phyloP scores from a whole-genome alignment of 768 basidiomycete species.

The Xerocomellus intermedius region DNA sequence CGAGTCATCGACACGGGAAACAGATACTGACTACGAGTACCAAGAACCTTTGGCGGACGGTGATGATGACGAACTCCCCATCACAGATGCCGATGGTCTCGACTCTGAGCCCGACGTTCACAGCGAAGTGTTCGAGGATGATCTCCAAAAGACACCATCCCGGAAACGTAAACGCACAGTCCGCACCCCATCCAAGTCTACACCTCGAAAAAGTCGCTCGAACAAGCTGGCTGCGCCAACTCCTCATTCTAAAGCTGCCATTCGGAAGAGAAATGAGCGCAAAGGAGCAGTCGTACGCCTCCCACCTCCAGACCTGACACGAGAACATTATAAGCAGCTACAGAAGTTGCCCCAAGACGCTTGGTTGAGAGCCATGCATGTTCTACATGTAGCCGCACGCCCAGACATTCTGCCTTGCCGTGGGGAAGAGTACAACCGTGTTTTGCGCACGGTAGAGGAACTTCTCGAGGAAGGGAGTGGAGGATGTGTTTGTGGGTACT shows the following conservation, averaged over 20 bases:
- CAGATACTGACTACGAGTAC: slow-evolving; percentile 23
- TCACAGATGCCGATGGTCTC: slow-evolving; percentile 11
- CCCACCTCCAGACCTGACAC: slow-evolving; percentile 35
- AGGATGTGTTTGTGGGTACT: slow-evolving; percentile 84
- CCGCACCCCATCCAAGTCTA: slow-evolving; percentile 30
- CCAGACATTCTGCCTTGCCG: slow-evolving; percentile 89
- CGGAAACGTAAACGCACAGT: slow-evolving; percentile 47
- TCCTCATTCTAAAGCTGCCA: slow-evolving; percentile 71
- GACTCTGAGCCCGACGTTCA: slow-evolving; percentile 30
- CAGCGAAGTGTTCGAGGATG: slow-evolving; percentile 26
- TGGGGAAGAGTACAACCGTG: slow-evolving; percentile 77
- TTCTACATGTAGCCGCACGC: slow-evolving; percentile 88
- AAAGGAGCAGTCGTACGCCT: slow-evolving; percentile 32
- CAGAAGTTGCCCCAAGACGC: slow-evolving; percentile 67
- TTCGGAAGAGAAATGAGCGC: slow-evolving; percentile 44
- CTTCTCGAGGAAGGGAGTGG: slow-evolving; percentile 90
- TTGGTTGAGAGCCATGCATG: slow-evolving; percentile 85
- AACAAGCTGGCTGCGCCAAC: slow-evolving; percentile 59
- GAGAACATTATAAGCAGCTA: slow-evolving; percentile 39
- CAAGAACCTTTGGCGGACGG: slow-evolving; percentile 16
- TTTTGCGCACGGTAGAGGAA: slow-evolving; percentile 76
- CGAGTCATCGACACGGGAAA: slow-evolving; percentile 14
- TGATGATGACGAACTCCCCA: slow-evolving; percentile 24
- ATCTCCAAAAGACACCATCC: slow-evolving; percentile 50
- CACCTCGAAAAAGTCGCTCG: slow-evolving; percentile 36